phyloP scores from a whole-genome alignment of 805 yeast genomes.

The Myxozyma monticola region DNA sequence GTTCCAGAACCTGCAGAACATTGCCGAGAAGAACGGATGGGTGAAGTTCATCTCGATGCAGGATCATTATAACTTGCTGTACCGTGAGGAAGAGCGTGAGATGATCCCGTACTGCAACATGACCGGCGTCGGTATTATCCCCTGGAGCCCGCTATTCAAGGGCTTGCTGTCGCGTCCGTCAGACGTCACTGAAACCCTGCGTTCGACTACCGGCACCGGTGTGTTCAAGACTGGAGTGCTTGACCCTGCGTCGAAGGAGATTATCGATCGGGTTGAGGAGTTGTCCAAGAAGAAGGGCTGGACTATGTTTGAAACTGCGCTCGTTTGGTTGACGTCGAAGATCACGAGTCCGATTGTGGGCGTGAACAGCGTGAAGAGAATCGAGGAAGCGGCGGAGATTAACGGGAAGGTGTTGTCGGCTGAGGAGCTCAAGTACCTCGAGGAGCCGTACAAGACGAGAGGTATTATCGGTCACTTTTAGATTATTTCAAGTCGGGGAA shows the following conservation, averaged over 20 bases:
- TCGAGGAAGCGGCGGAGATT: constrained; percentile 53
- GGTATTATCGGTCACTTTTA: constrained; percentile 13
- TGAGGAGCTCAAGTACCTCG: constrained; percentile 37
- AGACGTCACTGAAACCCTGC: constrained; percentile 12
- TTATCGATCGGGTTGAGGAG: constrained; percentile 50
- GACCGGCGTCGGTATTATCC: constrained; percentile 56
- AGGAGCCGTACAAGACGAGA: constrained; percentile 36
- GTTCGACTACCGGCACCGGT: constrained; percentile 7
- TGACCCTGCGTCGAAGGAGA: constrained; percentile 30
- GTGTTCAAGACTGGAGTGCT: constrained; percentile 11
- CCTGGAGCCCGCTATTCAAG: constrained; percentile 60
- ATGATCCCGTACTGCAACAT: constrained; percentile 55
- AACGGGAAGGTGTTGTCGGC: constrained; percentile 43
- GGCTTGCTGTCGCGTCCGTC: constrained; percentile 57
- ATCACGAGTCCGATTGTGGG: constrained; percentile 60
- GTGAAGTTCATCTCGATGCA: constrained; percentile 61
- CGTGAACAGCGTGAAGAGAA: constrained; percentile 47
- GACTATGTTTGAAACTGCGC: constrained; percentile 54
- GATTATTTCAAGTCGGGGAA: too few relatives aligned
- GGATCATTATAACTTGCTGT: too few relatives aligned
- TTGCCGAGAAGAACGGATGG: constrained; percentile 60
- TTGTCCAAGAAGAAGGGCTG: constrained; percentile 49
- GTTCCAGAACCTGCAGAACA: constrained; percentile 52
- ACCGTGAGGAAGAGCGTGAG: constrained; percentile 69
- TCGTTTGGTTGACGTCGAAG: constrained; percentile 54